Evolutionary conservation across 768 basidiomycete species (phyloP), one percentile per base, ranked within the genome.

Genomic region (Antrodiella citrinella): DNA sequence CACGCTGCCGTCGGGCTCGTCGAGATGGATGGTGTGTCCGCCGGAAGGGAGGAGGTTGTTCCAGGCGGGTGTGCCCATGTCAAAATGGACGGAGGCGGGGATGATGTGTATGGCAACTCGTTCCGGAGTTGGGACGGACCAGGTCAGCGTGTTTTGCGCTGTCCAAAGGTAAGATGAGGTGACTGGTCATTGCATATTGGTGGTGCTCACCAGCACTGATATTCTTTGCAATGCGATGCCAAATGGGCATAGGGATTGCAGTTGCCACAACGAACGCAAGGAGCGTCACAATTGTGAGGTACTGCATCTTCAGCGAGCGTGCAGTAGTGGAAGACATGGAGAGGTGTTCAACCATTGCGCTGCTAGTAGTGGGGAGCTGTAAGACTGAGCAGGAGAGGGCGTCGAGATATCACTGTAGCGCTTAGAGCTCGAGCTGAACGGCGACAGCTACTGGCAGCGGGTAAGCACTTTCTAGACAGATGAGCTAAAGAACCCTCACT

Each of bases 11-110:
- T 56, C 44, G 23, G 55, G 54, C 15, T 43, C 41, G 2, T 58
- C 55, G 30, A 70, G 40, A 41, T 62, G 55, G 40, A 71, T 55
- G 45, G 63, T 19, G 46, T 66, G 59, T 10, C 68, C 67, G 10
- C 64, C 62, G 4, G 54, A 38, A 4, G 70, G 70, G 11, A 71
- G 57, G 12, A 63, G 51, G 18, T 55, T 58, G 12, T 51, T 53
- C 52, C 54, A 71, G 12, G 69, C 68, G 15, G 54, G 52, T 7
- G 41, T 18, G 15, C 41, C 41, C n/a, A 44, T 44, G 4, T 56
- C 64, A 5, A 50, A 48, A 18, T 43, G 41, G 9, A 22, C 15
- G 9, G 41, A 43, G 41, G 41, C 21, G 9, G 41, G 41, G 18
- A 43, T 43, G 18, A 43, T 43, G 41, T 43, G 41, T 5, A 43